Evolutionary conservation across 768 basidiomycete species (phyloP), one percentile per base, ranked within the genome.

Genomic region (Pleurotus ostreatus): DNA sequence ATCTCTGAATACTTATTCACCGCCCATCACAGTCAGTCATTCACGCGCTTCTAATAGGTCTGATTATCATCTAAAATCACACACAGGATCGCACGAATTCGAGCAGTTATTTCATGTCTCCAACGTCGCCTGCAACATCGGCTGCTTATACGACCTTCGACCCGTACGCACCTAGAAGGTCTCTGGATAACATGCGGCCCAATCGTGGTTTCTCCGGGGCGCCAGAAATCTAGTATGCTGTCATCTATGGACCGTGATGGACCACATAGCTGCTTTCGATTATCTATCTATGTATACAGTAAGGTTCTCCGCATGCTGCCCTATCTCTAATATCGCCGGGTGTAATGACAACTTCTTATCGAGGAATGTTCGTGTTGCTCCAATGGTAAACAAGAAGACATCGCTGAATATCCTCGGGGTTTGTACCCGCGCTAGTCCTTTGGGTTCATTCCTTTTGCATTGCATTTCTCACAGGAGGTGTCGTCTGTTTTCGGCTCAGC

Each of bases 291-390:
- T 44, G n/a, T 41, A 13, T 41, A 16, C 20, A 22, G 41, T 34
- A 44, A n/a, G 41, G 15, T 15, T 15, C 20, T 22, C 20, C 41
- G 41, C 20, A 22, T 44, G 41, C 41, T 44, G 20, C 20, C 41
- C 41, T 16, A n/a, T 43, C 16, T 20, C 41, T 20, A 47, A 51
- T 16, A 57, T 26, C 55, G 45, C 30, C 30, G 18, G 38, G 22
- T 59, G 41, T 46, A 76, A 71, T 64, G 74, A 52, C 70, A 71
- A 41, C 71, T 73, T 22, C 20, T 23, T 30, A 30, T 30, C 26
- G 22, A 48, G 47, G n/a, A 48, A 48, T 48, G 13, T 18, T 45
- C 47, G 20, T n/a, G 15, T 15, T 34, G 15, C 22, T 11, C 30
- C 47, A n/a, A 48, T 20, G 23, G n/a, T 23, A 48, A n/a, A 48